Evolutionary conservation across 139 green algal genomes (phyloP).

Genomic region (Chlorella ohadii): DNA sequence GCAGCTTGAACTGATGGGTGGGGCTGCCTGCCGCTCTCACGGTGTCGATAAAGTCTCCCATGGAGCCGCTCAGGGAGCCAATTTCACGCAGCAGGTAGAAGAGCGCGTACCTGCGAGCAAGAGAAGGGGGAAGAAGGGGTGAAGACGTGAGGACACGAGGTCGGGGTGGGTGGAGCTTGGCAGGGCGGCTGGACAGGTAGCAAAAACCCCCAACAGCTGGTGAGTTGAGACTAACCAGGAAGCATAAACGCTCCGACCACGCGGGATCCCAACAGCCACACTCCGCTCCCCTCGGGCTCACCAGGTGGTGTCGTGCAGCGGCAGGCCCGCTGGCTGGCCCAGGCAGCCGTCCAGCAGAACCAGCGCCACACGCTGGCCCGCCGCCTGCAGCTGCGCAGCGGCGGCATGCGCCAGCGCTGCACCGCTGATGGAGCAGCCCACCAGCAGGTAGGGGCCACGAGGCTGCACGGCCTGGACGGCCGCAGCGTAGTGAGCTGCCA

Average conservation of each 20-base stretch:
- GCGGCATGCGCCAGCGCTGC: conserved; percentile 60
- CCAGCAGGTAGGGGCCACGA: conserved; percentile 65
- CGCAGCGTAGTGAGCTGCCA: conserved; percentile 40
- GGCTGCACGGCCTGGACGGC: conserved; percentile 59
- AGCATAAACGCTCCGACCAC: no score
- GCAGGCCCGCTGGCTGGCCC: conserved; percentile 31
- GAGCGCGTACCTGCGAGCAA: conserved; percentile 43
- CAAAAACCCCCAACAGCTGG: no score
- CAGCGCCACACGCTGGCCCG: conserved; percentile 50
- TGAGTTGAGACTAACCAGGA: no score
- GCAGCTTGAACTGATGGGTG: conserved; percentile 47
- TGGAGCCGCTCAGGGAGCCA: conserved; percentile 43
- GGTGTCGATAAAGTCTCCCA: conserved; percentile 61
- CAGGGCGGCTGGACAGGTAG: not conserved
- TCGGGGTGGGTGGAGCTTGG: not conserved
- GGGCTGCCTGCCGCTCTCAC: conserved; percentile 38
- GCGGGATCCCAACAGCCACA: no score
- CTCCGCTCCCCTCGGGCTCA: not conserved
- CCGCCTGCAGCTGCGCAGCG: conserved; percentile 45
- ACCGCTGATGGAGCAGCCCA: conserved; percentile 56
- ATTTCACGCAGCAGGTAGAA: conserved; percentile 63
- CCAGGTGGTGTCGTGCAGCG: conserved; percentile 58
- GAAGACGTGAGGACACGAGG: not conserved
- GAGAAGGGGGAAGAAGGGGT: not conserved
- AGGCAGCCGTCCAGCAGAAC: conserved; percentile 73